Percentiles rank a stretch among this genome's conserved stretches.
These are phyloP conservation scores for Paecilomyces sp. DNA, from an alignment of 2,329 filamentous ascomycete species.

Conservation along the genomic window DNA sequence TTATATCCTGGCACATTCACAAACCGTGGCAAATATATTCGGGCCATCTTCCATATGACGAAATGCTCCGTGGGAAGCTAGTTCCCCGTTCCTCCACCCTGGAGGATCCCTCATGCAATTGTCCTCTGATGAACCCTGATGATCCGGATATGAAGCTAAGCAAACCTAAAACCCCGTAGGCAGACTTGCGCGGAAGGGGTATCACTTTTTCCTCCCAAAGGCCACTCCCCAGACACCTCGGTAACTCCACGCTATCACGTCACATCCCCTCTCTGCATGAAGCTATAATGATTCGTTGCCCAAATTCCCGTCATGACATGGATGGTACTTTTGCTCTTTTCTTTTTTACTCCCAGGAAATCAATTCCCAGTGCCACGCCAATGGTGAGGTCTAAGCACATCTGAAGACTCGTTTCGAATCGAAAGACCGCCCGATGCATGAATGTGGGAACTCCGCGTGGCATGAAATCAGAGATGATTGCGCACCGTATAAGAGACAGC, in stretches of 20 bases:
- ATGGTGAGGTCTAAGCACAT: constrained; percentile 20
- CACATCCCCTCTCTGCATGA: constrained; percentile 19
- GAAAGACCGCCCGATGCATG: constrained; percentile 25
- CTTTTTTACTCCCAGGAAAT: constrained; percentile 13
- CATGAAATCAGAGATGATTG: constrained; percentile 22
- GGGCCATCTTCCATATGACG: not conserved
- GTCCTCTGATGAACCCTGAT: constrained; percentile 15
- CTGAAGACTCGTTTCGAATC: constrained; percentile 21
- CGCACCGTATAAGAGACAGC: constrained; percentile 24
- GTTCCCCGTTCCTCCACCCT: not conserved
- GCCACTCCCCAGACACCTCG: constrained; percentile 31
- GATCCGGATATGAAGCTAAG: constrained; percentile 29
- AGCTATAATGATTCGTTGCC: constrained; percentile 21
- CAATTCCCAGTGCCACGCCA: constrained; percentile 17
- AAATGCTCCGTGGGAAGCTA: constrained; percentile 1
- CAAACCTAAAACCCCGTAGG: constrained; percentile 29
- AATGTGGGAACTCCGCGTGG: constrained; percentile 19
- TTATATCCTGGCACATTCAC: constrained; percentile 19
- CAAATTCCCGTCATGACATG: constrained; percentile 17
- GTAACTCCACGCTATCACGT: constrained; percentile 30
- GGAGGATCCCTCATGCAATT: not conserved
- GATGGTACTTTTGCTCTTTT: constrained; percentile 12
- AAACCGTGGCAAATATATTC: constrained; percentile 5
- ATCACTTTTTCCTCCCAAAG: constrained; percentile 36
- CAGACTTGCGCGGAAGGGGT: constrained; percentile 36